Evolutionary conservation across 768 basidiomycete genomes (phyloP), one percentile per base, ranked within the genome.

Genomic region (Mycena albidolilacea): DNA sequence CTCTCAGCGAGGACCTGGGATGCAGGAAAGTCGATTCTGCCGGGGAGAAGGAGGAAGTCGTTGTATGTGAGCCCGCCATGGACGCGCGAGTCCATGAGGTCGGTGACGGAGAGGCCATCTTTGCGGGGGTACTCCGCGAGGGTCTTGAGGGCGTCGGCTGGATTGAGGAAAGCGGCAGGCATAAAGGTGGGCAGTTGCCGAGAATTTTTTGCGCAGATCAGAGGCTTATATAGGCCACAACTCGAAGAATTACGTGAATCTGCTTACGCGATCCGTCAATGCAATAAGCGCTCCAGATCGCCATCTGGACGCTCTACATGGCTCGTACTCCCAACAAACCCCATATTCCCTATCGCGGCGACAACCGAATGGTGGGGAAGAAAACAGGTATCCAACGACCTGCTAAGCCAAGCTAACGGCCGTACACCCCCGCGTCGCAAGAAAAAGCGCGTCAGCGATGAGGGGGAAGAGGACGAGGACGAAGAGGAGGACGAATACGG

Each of bases 61-160:
- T 98, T 98, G 86, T 99, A 99, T 15, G 98, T 98, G 76, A 99
- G 90, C 15, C 98, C 98, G 23, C 96, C 97, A 78, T 96, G 92
- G 74, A 91, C 83, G 58, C 85, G 87, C 0, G 94, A 93, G 87
- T 98, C 90, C 91, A 98, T 97, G 76, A 99, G 92, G 79, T 98
- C 94, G 9, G 83, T 69, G 72, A 95, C 88, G 71, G 93, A 91
- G 63, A 99, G 90, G 54, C 98, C 97, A 90, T 99, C 97, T 11
- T 83, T 80, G 67, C 86, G 85, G 35, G 83, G 21, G 80, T 99
- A 99, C 3, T 88, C 82, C 77, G 88, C 85, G 79, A 99, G 93
- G 78, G 92, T 88, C 50, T 92, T 89, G 69, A 97, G 78, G 62
- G 97, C 98, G 73, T 87, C 82, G 60, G 90, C 85, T 52, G 95